These are phyloP conservation scores for Tolypocladium inflatum DNA, from an alignment of 2,329 filamentous ascomycete species.

Conservation along the genomic window DNA sequence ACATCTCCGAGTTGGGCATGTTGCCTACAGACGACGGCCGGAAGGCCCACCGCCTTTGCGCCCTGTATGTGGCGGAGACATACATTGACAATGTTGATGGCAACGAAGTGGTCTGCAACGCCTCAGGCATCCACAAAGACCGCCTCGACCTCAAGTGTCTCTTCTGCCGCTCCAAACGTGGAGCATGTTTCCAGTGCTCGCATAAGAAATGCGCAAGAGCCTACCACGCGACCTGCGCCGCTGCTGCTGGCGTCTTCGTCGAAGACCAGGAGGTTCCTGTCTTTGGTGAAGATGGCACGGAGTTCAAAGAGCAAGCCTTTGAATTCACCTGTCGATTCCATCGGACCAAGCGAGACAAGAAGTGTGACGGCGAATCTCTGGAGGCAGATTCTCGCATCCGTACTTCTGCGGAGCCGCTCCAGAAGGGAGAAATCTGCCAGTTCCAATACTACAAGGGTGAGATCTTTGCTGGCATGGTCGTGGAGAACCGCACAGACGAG, in stretches of 20 bases:
- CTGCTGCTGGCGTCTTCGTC: constrained; percentile 83
- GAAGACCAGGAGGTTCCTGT: constrained; percentile 80
- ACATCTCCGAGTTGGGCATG: constrained; percentile 72
- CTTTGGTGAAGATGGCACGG: constrained; percentile 80
- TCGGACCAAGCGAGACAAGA: constrained; percentile 75
- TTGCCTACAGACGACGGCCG: constrained; percentile 80
- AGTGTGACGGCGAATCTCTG: constrained; percentile 56
- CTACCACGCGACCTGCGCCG: constrained; percentile 92
- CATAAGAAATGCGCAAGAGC: constrained; percentile 88
- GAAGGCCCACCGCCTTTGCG: constrained; percentile 81
- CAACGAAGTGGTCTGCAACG: constrained; percentile 66
- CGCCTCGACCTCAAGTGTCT: constrained; percentile 88
- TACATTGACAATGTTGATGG: constrained; percentile 67
- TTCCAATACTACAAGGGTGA: constrained; percentile 76
- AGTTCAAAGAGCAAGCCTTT: constrained; percentile 86
- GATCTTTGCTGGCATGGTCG: constrained; percentile 81
- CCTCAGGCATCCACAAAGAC: constrained; percentile 74
- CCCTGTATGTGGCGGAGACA: constrained; percentile 85
- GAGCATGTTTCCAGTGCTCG: constrained; percentile 95
- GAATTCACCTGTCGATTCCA: constrained; percentile 95
- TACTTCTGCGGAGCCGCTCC: constrained; percentile 57
- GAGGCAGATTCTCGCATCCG: constrained; percentile 62
- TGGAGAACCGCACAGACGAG: constrained; percentile 73
- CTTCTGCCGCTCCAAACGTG: constrained; percentile 86
- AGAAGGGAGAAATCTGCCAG: constrained; percentile 71